phyloP scores from a whole-genome alignment of 73 alveolate species.

The Effrenium voratum region DNA sequence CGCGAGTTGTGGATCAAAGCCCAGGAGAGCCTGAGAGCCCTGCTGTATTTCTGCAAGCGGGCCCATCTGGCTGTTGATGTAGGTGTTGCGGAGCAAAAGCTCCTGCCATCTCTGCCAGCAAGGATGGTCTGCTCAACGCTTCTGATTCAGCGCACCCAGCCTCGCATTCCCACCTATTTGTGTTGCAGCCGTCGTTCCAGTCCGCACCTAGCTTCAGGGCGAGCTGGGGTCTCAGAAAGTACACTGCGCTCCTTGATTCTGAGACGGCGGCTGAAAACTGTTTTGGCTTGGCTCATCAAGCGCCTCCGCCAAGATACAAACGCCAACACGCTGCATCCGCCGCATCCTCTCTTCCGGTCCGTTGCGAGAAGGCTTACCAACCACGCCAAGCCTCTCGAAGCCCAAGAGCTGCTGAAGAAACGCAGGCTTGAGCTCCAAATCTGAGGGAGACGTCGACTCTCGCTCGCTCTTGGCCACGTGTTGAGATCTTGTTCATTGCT shows the following conservation, averaged over 20 bases:
- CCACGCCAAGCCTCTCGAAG: conserved; percentile 18
- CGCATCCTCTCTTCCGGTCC: not conserved
- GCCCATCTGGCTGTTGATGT: conserved; percentile 94
- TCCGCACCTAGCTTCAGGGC: conserved; percentile 67
- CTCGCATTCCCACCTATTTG: conserved; percentile 92
- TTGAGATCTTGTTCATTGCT: not conserved
- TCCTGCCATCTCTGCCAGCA: not conserved
- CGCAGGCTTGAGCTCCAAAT: conserved; percentile 83
- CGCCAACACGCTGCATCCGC: not conserved
- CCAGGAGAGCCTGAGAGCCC: not conserved
- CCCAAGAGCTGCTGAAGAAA: conserved; percentile 90
- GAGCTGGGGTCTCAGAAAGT: too few species aligned
- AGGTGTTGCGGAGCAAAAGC: conserved; percentile 75
- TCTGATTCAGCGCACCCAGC: not conserved
- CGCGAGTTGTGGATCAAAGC: not conserved
- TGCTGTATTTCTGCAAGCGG: conserved; percentile 94
- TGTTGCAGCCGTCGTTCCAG: conserved; percentile 85
- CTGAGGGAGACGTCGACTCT: not conserved
- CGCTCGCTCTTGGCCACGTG: not conserved
- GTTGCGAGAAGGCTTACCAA: not conserved
- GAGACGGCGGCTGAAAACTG: conserved; percentile 24
- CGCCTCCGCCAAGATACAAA: not conserved
- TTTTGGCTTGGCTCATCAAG: not conserved
- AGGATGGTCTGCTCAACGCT: not conserved
- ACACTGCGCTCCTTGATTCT: too few species aligned